Evolutionary conservation across 2,329 filamentous ascomycete species (phyloP), one percentile per base, ranked within the genome.

Genomic region (Paraconiothyrium sp.): DNA sequence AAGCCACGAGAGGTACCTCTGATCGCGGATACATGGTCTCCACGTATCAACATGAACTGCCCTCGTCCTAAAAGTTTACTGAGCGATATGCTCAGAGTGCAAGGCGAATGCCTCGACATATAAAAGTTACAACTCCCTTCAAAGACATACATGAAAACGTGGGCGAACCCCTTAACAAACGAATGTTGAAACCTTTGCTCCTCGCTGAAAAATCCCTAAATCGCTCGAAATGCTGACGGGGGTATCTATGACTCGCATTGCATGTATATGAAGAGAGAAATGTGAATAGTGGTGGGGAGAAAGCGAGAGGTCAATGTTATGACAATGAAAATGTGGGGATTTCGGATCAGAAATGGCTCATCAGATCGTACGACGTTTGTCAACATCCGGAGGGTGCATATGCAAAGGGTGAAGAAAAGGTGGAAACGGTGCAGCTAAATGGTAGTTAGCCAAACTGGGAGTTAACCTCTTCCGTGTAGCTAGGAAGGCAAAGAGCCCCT

Each of bases 181-280:
- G 24, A 48, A 22, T n/a, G 46, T 16, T 11, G 2, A 6, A 7
- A 32, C 4, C 48, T 16, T 3, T 24, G 7, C 22, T 30, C 20
- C 14, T 16, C 16, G n/a, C 48, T n/a, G 27, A 4, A 37, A 32
- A 35, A 37, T n/a, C 48, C 48, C 2, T 13, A 51, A 51, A 34
- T 51, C 32, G 48, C 32, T 51, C n/a, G 10, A 37, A 51, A 51
- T 51, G 48, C 48, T 51, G 48, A 51, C n/a, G 16, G 22, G 48
- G 48, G 48, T 51, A 51, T 51, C 30, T 37, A 51, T 37, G n/a
- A 22, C 37, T 51, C 30, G 48, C 32, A 37, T 51, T 22, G 48
- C 32, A 37, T 51, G 22, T 35, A 51, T 16, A 24, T 50, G 47
- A 50, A 35, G 32, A 35, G 13, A 51, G 30, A 51, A n/a, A 37